Evolutionary conservation across 257 asterid species (phyloP).

Genomic region (Lantana camara): DNA sequence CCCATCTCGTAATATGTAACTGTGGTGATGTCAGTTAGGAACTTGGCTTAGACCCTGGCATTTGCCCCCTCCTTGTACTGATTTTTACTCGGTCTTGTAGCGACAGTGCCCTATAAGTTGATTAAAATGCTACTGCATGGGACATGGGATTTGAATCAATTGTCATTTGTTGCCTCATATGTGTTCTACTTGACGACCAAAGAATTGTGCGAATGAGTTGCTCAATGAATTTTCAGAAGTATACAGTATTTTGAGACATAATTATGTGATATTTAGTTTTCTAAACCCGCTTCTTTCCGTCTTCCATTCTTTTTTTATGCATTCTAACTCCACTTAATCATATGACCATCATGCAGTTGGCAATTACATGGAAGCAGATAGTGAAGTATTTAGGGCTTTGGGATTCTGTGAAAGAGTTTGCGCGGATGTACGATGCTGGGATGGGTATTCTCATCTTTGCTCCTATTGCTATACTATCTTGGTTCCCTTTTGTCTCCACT

Average conservation of each 20-base stretch:
- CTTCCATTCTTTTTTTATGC: background rate
- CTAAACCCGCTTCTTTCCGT: background rate
- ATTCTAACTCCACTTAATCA: background rate
- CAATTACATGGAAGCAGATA: conserved; percentile 78
- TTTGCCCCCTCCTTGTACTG: background rate
- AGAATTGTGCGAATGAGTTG: background rate
- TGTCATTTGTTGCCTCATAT: background rate
- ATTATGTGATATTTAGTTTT: background rate
- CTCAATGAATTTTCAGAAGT: background rate
- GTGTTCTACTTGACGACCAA: background rate
- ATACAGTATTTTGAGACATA: background rate
- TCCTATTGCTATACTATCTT: conserved; percentile 86
- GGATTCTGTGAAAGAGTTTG: conserved; percentile 96
- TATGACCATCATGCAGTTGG: conserved; percentile 49
- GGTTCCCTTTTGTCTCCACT: conserved; percentile 98
- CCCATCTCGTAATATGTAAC: no score
- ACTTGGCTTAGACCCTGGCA: background rate
- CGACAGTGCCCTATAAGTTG: background rate
- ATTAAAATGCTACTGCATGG: background rate
- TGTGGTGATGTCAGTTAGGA: background rate
- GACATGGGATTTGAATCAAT: background rate
- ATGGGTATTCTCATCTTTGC: conserved; percentile 92
- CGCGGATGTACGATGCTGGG: conserved; percentile 97
- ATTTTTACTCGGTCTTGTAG: background rate
- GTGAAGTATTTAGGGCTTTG: conserved; percentile 88